Percentiles rank a stretch among this genome's conserved stretches.
These are phyloP conservation scores for Orobanche coerulescens DNA, from an alignment of 257 asterid genomes.

Conservation along the genomic window DNA sequence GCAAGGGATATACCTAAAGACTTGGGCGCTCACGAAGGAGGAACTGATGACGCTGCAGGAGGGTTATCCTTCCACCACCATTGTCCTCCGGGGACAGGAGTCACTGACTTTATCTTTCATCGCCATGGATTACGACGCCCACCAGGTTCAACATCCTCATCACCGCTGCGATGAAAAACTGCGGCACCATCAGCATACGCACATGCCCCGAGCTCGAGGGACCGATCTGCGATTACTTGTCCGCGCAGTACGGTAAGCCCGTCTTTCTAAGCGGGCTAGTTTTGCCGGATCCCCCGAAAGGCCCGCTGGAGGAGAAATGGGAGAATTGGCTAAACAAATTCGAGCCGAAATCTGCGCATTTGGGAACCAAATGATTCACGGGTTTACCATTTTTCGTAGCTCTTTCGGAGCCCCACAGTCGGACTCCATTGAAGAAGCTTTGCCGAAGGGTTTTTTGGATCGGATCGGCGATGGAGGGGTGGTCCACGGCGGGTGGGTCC, in stretches of 20 bases:
- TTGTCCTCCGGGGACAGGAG: no score
- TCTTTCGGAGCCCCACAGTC: conserved; percentile 47
- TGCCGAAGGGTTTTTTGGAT: conserved; percentile 62
- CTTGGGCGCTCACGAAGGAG: conserved; percentile 27
- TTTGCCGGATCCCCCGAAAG: conserved; percentile 34
- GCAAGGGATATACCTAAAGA: conserved; percentile 34
- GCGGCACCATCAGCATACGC: conserved; percentile 59
- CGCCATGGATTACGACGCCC: conserved; percentile 40
- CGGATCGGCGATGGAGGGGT: conserved; percentile 44
- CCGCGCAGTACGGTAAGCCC: conserved; percentile 41
- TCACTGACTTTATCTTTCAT: conserved; percentile 36
- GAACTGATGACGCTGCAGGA: no score
- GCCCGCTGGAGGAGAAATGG: no score
- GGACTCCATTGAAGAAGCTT: conserved; percentile 42
- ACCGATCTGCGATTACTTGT: conserved; percentile 46
- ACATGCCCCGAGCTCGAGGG: conserved; percentile 64
- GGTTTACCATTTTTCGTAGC: conserved; percentile 58
- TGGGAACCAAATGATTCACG: conserved; percentile 53
- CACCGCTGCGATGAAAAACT: conserved; percentile 34
- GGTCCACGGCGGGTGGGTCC: conserved; percentile 63
- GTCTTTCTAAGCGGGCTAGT: conserved; percentile 57
- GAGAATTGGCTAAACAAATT: no score
- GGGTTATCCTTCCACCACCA: no score
- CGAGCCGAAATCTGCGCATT: conserved; percentile 55
- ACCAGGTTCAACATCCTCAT: conserved; percentile 36